Conservation (phyloP, 306 rosid species). For the Nissolia schottii region DNA sequence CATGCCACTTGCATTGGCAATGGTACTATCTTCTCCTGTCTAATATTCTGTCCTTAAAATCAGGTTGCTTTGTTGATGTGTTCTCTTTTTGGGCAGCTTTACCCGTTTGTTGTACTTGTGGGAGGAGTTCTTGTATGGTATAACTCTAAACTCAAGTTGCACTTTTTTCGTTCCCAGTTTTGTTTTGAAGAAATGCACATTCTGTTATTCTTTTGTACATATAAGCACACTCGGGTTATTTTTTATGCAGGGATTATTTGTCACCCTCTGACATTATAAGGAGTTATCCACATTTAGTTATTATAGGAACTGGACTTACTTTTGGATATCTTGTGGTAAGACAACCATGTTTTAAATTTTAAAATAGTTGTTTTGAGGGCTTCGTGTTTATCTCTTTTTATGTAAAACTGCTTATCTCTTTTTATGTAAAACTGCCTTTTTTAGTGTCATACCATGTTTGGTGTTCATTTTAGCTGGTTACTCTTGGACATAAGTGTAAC, state of each 20-base stretch:
- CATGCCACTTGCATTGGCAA: conserved; percentile 79
- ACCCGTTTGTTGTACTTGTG: conserved; percentile 68
- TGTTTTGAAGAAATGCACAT: conserved; percentile 2
- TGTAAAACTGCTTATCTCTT: background rate
- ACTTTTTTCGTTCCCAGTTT: background rate
- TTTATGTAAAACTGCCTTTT: background rate
- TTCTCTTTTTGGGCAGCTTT: conserved; percentile 58
- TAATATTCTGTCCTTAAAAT: conserved; percentile 1
- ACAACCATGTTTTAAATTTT: conserved; percentile 4
- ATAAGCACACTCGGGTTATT: background rate
- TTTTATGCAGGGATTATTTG: conserved; percentile 68
- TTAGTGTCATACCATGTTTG: background rate
- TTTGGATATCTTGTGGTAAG: conserved; percentile 91
- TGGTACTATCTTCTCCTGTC: conserved; percentile 48
- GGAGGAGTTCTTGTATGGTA: conserved; percentile 86
- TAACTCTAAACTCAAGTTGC: conserved; percentile 25
- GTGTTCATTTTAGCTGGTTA: background rate
- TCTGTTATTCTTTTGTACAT: conserved; percentile 7
- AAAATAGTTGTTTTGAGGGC: background rate
- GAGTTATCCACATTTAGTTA: conserved; percentile 73
- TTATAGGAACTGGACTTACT: conserved; percentile 83
- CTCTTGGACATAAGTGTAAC: background rate
- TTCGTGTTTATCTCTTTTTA: background rate
- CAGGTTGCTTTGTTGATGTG: conserved; percentile 14
- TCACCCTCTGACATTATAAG: conserved; percentile 72